Conservation (phyloP, 129 eudicot species). For the Ambrosia artemisiifolia region DNA sequence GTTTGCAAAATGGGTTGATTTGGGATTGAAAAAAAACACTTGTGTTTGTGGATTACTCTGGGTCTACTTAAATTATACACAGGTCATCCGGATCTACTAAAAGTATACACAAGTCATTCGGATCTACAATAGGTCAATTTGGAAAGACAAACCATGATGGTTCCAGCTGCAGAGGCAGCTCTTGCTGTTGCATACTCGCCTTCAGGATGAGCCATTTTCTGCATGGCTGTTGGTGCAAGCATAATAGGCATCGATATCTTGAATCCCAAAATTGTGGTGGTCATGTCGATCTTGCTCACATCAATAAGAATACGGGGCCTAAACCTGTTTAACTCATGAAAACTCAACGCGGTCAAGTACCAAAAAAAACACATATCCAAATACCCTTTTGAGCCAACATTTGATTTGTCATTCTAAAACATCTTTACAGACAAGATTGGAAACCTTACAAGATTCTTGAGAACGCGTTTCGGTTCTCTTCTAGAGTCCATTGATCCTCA, state of each 20-base stretch:
- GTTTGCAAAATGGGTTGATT: not conserved
- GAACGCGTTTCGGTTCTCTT: slow-evolving; percentile 88
- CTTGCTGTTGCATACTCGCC: slow-evolving; percentile 99
- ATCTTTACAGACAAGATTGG: not conserved
- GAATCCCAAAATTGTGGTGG: slow-evolving; percentile 80
- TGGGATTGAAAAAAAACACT: not conserved
- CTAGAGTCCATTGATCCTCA: slow-evolving; percentile 92
- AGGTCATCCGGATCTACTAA: slow-evolving; percentile 22
- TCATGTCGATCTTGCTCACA: slow-evolving; percentile 86
- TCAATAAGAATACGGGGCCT: slow-evolving; percentile 91
- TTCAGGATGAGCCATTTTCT: slow-evolving; percentile 98
- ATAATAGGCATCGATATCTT: slow-evolving; percentile 89
- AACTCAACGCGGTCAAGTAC: not conserved
- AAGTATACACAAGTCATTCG: not conserved
- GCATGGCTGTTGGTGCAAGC: slow-evolving; percentile 95
- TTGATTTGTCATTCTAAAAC: not conserved
- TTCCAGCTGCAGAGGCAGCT: slow-evolving; percentile 93
- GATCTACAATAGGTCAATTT: not conserved
- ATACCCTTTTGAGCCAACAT: not conserved
- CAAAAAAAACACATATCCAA: slow-evolving; percentile 12
- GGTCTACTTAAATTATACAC: not conserved
- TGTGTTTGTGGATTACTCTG: not conserved
- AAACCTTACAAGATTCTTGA: slow-evolving; percentile 77
- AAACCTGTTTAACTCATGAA: slow-evolving; percentile 46
- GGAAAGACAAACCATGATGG: slow-evolving; percentile 71